Base-by-base conservation (phyloP, 306 rosid genomes). In the Inga laurina region DNA sequence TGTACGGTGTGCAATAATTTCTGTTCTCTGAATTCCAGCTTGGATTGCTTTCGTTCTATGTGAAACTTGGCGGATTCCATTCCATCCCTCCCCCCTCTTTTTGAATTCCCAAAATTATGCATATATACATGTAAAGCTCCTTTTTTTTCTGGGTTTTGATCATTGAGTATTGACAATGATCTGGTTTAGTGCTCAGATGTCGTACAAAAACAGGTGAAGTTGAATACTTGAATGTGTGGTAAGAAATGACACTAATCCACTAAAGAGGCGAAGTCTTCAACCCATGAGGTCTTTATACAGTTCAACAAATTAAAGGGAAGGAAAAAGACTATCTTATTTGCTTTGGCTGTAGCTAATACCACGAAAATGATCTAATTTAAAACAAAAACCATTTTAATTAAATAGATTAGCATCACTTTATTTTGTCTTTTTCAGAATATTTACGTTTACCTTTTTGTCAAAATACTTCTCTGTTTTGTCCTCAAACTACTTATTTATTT, bases 1-100 rank as follows among this genome's bases (percentile, higher is more conserved):
- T n/a, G 64, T 57, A 21, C 48, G 14, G 7, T 39, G 46, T 39
- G 21, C 45, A 39, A 39, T 5, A 39, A 19, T 65, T 62, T 75
- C 51, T 51, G 61, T 69, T 61, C 76, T 82, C 82, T 83, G 13
- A 82, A 71, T 21, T 83, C 67, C 86, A 86, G 84, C 84, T 83
- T 54, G 82, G 84, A 82, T 61, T 68, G 14, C 64, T 82, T 46
- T 81, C 39, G 43, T 67, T 57, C 81, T 24, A 1, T 64, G 72
- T 81, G 72, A 64, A 77, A 7, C 75, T 52, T 81, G 78, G 70
- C 56, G 61, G 62, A 65, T 74, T 78, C 51, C 49, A 41, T 72
- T 41, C 48, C 27, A 57, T 59, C 82, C 54, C 41, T 43, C 35
- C 35, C 72, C 52, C 30, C 48, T 37, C 37, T 61, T 71, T 61